Base-by-base conservation (phyloP, 495 filamentous ascomycete genomes). In the Talaromyces borbonicus region DNA sequence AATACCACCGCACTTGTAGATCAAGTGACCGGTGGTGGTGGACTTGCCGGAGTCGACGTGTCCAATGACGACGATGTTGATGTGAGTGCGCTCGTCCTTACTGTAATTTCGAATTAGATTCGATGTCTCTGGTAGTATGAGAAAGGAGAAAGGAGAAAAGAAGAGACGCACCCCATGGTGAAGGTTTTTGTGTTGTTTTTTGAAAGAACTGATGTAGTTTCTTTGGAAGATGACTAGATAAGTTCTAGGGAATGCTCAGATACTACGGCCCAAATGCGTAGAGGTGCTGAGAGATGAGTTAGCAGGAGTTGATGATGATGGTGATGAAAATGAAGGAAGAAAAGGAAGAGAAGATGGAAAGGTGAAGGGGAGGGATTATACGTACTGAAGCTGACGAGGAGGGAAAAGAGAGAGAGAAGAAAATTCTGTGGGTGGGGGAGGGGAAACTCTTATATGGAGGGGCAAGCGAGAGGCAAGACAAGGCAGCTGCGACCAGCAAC, bases 1-100 rank as follows among this genome's bases (percentile, higher is more conserved):
- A 64, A 98, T 98, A 84, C 92, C 92, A 83, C 92, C 92, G 77
- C 92, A 98, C 78, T 98, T 95, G 87, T 98, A 98, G 84, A 97
- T 98, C 77, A 97, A 78, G 74, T 97, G 92, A 70, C 80, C 83
- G 55, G 84, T 89, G 67, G 92, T 98, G 65, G 92, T 98, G 47
- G 90, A 96, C 83, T 98, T 98, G 74, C 92, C 92, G 72, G 88
- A 93, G 79, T 96, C 90, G 88, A 98, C 92, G 82, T 98, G 89
- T 76, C 90, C 89, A 77, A 94, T 93, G 75, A 95, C 90, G 71
- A 95, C 90, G 73, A 96, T 85, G 80, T 95, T 95, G 72, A 95
- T 81, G 67, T 95, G 89, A 69, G 66, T 64, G 78, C 86, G 86
- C 27, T 61, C 66, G 55, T 93, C 88, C 75, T 93, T 93, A 80